Evolutionary conservation across 495 filamentous ascomycete species (phyloP).

Genomic region (Usnea hakonensis): DNA sequence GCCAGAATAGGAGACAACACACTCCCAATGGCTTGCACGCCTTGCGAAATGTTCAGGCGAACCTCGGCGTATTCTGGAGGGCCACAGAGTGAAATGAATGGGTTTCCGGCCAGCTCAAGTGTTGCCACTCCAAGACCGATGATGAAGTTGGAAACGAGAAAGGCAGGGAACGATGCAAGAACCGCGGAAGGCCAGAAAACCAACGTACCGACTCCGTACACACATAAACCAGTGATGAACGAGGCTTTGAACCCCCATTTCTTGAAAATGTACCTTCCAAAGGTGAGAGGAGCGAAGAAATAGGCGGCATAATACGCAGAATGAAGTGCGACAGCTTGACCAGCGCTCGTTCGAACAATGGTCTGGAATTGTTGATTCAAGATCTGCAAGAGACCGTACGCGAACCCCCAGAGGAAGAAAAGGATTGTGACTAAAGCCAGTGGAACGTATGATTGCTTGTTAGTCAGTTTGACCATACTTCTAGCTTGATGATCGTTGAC

Average conservation of each 20-base stretch:
- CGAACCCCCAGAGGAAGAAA: conserved; percentile 84
- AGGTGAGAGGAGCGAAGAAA: conserved; percentile 47
- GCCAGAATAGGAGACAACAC: conserved; percentile 55
- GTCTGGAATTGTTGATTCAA: conserved; percentile 56
- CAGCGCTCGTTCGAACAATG: conserved; percentile 39
- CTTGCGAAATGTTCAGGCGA: conserved; percentile 59
- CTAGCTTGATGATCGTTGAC: conserved; percentile 72
- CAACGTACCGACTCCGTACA: conserved; percentile 58
- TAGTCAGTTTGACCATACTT: conserved; percentile 62
- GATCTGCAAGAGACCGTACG: conserved; percentile 71
- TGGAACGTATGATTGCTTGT: conserved; percentile 49
- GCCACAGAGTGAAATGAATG: conserved; percentile 61
- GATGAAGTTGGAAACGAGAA: conserved; percentile 60
- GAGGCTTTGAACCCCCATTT: conserved; percentile 61
- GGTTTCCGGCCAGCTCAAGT: conserved; percentile 58
- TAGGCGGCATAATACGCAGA: conserved; percentile 60
- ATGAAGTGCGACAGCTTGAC: conserved; percentile 51
- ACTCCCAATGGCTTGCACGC: conserved; percentile 58
- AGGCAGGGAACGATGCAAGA: conserved; percentile 56
- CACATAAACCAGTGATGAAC: conserved; percentile 55
- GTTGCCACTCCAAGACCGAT: conserved; percentile 57
- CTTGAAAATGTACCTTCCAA: conserved; percentile 51
- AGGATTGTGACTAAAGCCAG: conserved; percentile 60
- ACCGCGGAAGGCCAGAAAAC: conserved; percentile 69
- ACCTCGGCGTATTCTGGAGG: conserved; percentile 58